Conservation (phyloP, 805 yeast genomes). For the Candida wancherniae region DNA sequence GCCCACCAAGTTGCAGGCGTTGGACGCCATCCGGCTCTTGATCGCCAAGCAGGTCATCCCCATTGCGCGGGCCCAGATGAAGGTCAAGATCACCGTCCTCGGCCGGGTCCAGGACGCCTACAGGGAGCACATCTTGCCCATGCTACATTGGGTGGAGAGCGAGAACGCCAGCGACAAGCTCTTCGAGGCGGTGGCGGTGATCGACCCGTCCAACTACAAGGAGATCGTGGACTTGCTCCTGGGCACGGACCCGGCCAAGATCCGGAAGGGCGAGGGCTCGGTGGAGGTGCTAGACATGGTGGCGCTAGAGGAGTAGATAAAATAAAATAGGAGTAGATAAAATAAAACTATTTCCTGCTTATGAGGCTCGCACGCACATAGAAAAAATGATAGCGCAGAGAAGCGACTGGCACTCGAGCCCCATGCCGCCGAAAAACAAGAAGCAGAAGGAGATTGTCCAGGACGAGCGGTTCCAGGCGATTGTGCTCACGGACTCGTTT, state of each 20-base stretch:
- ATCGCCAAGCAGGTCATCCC: constrained; percentile 82
- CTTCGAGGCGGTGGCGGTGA: constrained; percentile 50
- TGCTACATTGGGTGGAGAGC: constrained; percentile 37
- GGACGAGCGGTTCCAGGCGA: constrained; percentile 83
- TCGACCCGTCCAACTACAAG: constrained; percentile 83
- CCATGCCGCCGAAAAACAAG: constrained; percentile 46
- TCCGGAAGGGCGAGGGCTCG: constrained; percentile 53
- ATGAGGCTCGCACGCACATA: too few species aligned
- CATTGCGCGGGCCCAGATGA: constrained; percentile 92
- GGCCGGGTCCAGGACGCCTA: constrained; percentile 44
- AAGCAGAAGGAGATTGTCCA: constrained; percentile 55
- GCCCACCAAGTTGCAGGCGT: constrained; percentile 81
- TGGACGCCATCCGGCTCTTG: constrained; percentile 81
- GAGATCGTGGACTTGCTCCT: constrained; percentile 59
- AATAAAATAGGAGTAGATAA: background rate
- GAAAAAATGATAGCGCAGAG: too few species aligned
- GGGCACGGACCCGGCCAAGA: constrained; percentile 36
- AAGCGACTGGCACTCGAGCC: background rate
- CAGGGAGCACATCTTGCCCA: constrained; percentile 28
- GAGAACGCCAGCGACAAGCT: constrained; percentile 38
- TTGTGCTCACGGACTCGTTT: constrained; percentile 90
- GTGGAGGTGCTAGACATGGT: constrained; percentile 88
- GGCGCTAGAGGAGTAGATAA: constrained; percentile 52
- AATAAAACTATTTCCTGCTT: background rate
- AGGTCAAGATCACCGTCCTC: constrained; percentile 59